Evolutionary conservation across 805 yeast species (phyloP).

Genomic region (Candida patagonica): DNA sequence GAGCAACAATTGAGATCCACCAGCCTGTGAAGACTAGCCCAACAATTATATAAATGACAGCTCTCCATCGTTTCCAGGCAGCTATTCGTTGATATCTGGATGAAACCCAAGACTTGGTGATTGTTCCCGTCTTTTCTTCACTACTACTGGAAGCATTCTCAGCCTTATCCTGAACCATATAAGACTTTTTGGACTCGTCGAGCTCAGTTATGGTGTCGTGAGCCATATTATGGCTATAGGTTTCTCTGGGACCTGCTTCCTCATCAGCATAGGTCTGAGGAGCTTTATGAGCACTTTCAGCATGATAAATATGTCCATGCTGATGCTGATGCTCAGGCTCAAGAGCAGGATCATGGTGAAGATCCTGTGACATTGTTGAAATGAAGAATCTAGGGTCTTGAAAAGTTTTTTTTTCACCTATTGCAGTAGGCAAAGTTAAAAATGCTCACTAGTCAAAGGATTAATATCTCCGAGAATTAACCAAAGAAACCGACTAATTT

Average conservation of each 20-base stretch:
- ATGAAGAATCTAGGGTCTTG: no score
- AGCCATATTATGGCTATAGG: not conserved
- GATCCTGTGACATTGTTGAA: no score
- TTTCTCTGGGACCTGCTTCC: slow-evolving; percentile 10
- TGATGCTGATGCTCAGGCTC: slow-evolving; percentile 27
- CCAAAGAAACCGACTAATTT: no score
- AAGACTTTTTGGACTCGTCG: not conserved
- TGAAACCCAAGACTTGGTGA: slow-evolving; percentile 1
- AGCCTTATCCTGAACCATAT: not conserved
- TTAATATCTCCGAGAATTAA: no score
- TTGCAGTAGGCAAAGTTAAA: no score
- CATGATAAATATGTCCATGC: slow-evolving; percentile 25
- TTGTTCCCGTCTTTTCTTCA: slow-evolving; percentile 5
- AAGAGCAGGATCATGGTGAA: slow-evolving; percentile 25
- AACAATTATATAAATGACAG: slow-evolving; percentile 21
- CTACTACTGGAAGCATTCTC: slow-evolving; percentile 5
- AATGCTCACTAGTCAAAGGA: no score
- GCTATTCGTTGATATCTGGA: not conserved
- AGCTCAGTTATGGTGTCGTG: slow-evolving; percentile 8
- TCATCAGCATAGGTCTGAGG: slow-evolving; percentile 10
- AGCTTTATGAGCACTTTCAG: slow-evolving; percentile 18
- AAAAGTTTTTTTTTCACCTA: no score
- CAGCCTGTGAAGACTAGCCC: slow-evolving; percentile 41
- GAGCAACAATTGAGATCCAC: slow-evolving; percentile 50
- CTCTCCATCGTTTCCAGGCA: slow-evolving; percentile 9